Percentiles rank a stretch among this genome's conserved stretches.
These are phyloP conservation scores for Xylaria castorea DNA, from an alignment of 495 filamentous ascomycete genomes.

Conservation along the genomic window DNA sequence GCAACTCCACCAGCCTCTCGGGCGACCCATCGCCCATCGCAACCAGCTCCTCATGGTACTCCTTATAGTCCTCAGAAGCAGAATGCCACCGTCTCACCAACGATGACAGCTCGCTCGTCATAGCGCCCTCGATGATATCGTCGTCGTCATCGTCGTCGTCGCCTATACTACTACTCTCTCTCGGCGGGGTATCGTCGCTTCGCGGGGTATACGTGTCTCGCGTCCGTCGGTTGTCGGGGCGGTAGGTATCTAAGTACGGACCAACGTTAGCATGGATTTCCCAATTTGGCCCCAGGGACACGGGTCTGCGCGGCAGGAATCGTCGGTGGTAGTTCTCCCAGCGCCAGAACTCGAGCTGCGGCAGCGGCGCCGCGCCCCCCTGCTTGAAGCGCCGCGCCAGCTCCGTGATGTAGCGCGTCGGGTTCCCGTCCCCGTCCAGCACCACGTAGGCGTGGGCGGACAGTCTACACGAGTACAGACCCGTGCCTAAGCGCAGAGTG, in stretches of 20 bases:
- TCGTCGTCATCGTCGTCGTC: neutral
- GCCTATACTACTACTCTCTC: neutral
- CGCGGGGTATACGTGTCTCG: slow-evolving; percentile 20
- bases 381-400: neutral
- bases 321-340: neutral
- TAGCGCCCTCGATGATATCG: slow-evolving; percentile 4
- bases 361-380: neutral
- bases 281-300: slow-evolving; percentile 13
- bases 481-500: slow-evolving; percentile 21
- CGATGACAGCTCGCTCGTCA: neutral
- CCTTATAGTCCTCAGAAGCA: slow-evolving; percentile 8
- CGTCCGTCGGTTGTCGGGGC: neutral
- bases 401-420: slow-evolving; percentile 16
- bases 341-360: slow-evolving; percentile 24
- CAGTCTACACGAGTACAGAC: slow-evolving; percentile 13
- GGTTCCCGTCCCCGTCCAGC: slow-evolving; percentile 11
- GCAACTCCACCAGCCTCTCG: slow-evolving; percentile 5
- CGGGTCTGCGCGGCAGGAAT: neutral
- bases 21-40: neutral
- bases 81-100: slow-evolving; percentile 9
- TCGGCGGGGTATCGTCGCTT: slow-evolving; percentile 10
- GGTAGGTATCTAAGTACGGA: slow-evolving; percentile 27
- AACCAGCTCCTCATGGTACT: neutral
- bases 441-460: slow-evolving; percentile 14
- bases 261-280: slow-evolving; percentile 24